Base-by-base conservation (phyloP, 306 rosid species). In the Medicago lupulina region DNA sequence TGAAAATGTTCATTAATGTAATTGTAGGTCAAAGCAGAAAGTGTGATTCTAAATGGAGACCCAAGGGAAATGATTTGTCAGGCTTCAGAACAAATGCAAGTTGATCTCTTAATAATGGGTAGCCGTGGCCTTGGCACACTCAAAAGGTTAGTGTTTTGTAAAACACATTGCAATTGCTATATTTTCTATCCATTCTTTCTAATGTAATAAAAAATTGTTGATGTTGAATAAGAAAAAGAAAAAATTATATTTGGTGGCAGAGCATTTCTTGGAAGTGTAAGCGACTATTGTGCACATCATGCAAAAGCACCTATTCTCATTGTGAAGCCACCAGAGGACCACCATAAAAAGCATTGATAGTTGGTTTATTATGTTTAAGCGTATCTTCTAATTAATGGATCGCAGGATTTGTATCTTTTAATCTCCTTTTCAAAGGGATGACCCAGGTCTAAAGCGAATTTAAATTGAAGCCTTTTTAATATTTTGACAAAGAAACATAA, bases 61-160 rank as follows among this genome's bases (percentile, higher is more conserved):
- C 80, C 97, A 38, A 90, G 91, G 77, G 93, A 92, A 74, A 83
- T 77, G 88, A 90, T 92, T 9, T 90, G 98, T 70, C 82, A 88
- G 40, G 90, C 91, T 2, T 76, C 86, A 8, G 96, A 87, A 80
- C 85, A 88, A 73, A 79, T 88, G 89, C 83, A 82, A 25, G 87
- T 87, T 36, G 85, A 88, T 85, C 87, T 92, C 19, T 83, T 92
- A 2, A 71, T 92, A 9, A 69, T 92, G 17, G 91, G 96, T 25
- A 90, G 93, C 63, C 90, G 98, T 41, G 94, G 98, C 78, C 90
- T 92, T 36, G 87, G 96, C 71, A 77, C 4, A n/a, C 34, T 89
- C 76, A 79, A 88, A 78, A 88, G 97, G 97, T 28, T 28, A 28
- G 31, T 28, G 31, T 28, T 3, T 28, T 28, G 4, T 3, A 28